phyloP scores from a whole-genome alignment of 345 rosid species.

The Euphorbia tirucalli region DNA sequence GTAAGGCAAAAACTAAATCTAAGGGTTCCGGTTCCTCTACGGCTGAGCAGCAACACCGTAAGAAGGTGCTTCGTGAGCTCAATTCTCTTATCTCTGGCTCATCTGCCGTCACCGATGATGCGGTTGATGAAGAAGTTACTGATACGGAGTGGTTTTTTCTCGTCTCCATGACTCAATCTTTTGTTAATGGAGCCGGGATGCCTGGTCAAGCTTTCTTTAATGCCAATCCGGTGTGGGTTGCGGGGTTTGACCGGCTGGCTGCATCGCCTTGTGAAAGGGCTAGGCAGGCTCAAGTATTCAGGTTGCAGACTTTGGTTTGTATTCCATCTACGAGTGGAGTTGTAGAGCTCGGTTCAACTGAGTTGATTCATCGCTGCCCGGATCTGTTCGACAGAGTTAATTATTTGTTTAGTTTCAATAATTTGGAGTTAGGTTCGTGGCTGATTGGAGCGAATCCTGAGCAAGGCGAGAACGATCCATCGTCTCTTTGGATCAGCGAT shows the following conservation, averaged over 20 bases:
- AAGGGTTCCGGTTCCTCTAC: conserved; percentile 33
- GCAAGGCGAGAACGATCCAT: conserved; percentile 84
- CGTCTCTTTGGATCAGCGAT: conserved; percentile 68
- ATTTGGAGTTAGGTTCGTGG: conserved; percentile 56
- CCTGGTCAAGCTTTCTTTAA: conserved; percentile 73
- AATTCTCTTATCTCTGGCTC: conserved; percentile 79
- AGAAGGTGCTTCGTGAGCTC: conserved; percentile 70
- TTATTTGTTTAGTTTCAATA: conserved; percentile 57
- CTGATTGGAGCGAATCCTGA: conserved; percentile 42
- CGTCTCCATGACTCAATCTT: conserved; percentile 86
- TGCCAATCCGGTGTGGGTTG: conserved; percentile 60
- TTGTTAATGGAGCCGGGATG: conserved; percentile 57
- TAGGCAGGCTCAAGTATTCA: conserved; percentile 65
- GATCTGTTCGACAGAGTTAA: conserved; percentile 75
- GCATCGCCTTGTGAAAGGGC: conserved; percentile 68
- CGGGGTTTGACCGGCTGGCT: conserved; percentile 57
- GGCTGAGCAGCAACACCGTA: conserved; percentile 79
- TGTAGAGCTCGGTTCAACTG: conserved; percentile 84
- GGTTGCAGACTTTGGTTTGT: conserved; percentile 77
- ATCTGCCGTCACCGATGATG: conserved; percentile 42
- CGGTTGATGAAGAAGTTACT: conserved; percentile 84
- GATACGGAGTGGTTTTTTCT: conserved; percentile 98
- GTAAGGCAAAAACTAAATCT: conserved; percentile 44
- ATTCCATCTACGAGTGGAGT: conserved; percentile 79
- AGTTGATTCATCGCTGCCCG: conserved; percentile 57